A percentile compares a stretch with the other conserved stretches of the same genome.
phyloP scores from a whole-genome alignment of 768 basidiomycete species.

The Hortiboletus flavorubellus region DNA sequence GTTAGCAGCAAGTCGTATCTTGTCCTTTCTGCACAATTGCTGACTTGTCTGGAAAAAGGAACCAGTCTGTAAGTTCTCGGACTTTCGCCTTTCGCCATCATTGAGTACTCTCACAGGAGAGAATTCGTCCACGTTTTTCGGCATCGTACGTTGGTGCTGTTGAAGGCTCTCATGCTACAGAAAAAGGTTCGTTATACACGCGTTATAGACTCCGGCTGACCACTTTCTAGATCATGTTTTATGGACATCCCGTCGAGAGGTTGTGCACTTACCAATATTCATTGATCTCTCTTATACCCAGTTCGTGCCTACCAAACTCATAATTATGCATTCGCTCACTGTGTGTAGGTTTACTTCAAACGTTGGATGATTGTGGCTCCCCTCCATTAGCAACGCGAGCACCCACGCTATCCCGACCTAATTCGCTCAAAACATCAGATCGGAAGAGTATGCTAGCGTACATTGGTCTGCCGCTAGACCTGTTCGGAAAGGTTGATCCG shows the following conservation, averaged over 20 bases:
- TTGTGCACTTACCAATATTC: constrained; percentile 98
- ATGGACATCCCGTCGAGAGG: constrained; percentile 92
- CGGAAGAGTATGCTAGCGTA: constrained; percentile 88
- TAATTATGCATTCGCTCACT: constrained; percentile 3
- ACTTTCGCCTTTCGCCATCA: background rate
- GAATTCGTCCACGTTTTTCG: constrained; percentile 93
- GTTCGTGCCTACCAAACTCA: constrained; percentile 34
- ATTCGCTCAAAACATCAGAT: constrained; percentile 84
- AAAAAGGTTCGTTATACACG: constrained; percentile 59
- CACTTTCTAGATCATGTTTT: constrained; percentile 81
- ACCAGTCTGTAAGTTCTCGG: constrained; percentile 58
- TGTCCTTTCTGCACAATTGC: background rate
- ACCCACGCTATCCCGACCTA: constrained; percentile 63
- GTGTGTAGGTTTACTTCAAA: constrained; percentile 72
- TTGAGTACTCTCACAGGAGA: constrained; percentile 46
- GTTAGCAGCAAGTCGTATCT: constrained; percentile 40
- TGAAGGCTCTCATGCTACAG: constrained; percentile 93
- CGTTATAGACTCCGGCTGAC: constrained; percentile 9
- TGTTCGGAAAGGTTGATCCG: constrained; percentile 77
- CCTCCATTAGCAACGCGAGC: constrained; percentile 69
- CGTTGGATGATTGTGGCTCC: constrained; percentile 87
- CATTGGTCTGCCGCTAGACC: constrained; percentile 87
- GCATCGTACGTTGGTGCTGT: constrained; percentile 85
- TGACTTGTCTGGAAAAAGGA: constrained; percentile 40
- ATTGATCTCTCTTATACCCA: constrained; percentile 88